Evolutionary conservation across 1,284 basidiomycete species (phyloP), one percentile per base, ranked within the genome.

Genomic region (Sporisorium scitamineum): DNA sequence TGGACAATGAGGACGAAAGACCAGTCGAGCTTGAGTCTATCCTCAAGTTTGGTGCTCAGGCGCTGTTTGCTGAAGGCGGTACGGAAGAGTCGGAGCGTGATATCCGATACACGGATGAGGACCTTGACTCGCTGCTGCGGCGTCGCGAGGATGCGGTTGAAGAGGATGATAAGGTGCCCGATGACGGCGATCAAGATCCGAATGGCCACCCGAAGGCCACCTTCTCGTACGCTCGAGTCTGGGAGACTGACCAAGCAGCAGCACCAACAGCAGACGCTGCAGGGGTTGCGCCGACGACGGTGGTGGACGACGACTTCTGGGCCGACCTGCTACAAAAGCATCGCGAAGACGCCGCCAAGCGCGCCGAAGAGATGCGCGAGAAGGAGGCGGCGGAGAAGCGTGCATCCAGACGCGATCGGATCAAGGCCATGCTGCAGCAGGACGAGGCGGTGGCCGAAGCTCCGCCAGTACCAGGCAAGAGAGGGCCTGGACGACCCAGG

Each of bases 211-310:
- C 41, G 18, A 61, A 70, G 14, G 61, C 66, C 29, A 65, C 47
- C 0, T 86, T 86, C 58, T 78, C 85, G 2, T 85, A 81, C 22
- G 85, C 86, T 2, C 73, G 82, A 54, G 79, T 86, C 8, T 86
- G 85, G 85, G 79, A 82, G 37, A 64, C 76, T 26, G 72, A 78
- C 18, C 63, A 76, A 29, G 22, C 55, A 45, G 56, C 70, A 13
- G 53, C 42, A 7, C 48, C 54, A 50, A 48, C 70, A 10, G 53
- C 44, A 8, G 55, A 47, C 8, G 61, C 65, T 2, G 27, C 51
- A 1, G 70, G 55, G 13, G 55, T 75, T 39, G 82, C 81, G 72
- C 75, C 65, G 26, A 66, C 78, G 10, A 66, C 85, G 18, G 71
- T 83, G 13, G 74, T 74, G n/a, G 77, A 80, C 24, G 62, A 76